Percentiles rank a stretch among this genome's conserved stretches.
These are phyloP conservation scores for Paracamarosporium sp. DNA, from an alignment of 2,329 filamentous ascomycete species.

Conservation along the genomic window DNA sequence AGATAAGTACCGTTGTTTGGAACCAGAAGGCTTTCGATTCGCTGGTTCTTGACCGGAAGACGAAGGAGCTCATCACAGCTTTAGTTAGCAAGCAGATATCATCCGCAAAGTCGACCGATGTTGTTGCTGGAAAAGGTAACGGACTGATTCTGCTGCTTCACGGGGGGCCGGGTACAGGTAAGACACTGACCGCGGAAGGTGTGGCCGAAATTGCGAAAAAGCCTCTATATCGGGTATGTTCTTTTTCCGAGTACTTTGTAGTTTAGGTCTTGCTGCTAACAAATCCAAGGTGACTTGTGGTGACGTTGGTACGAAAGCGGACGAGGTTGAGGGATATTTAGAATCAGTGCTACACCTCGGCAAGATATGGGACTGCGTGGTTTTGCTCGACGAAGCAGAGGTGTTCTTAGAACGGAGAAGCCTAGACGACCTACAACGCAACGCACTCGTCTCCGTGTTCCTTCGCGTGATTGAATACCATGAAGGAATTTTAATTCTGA, in stretches of 20 bases:
- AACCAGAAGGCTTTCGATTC: slow-evolving; percentile 8
- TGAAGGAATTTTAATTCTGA: slow-evolving; percentile 52
- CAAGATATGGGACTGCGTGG: slow-evolving; percentile 56
- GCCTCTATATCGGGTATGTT: slow-evolving; percentile 28
- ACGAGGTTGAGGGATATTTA: slow-evolving; percentile 19
- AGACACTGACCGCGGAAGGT: slow-evolving; percentile 17
- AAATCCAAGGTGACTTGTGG: slow-evolving; percentile 7
- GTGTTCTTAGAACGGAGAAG: slow-evolving; percentile 62
- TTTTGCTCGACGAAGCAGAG: slow-evolving; percentile 50
- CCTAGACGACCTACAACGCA: slow-evolving; percentile 19
- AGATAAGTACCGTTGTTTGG: slow-evolving; percentile 8
- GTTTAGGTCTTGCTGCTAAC: not conserved
- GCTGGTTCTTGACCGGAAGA: slow-evolving; percentile 57
- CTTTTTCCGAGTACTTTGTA: slow-evolving; percentile 30
- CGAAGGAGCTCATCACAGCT: slow-evolving; percentile 57
- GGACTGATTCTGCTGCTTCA: slow-evolving; percentile 36
- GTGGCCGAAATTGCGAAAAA: slow-evolving; percentile 14
- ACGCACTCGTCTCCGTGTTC: slow-evolving; percentile 28
- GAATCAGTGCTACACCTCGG: slow-evolving; percentile 15
- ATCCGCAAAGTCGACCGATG: slow-evolving; percentile 30
- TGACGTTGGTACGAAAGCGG: slow-evolving; percentile 16
- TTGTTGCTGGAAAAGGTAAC: slow-evolving; percentile 53
- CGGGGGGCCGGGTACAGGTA: slow-evolving; percentile 34
- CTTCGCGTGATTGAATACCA: slow-evolving; percentile 51
- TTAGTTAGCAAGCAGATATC: slow-evolving; percentile 36